phyloP scores from a whole-genome alignment of 2,329 filamentous ascomycete genomes.

The Colletotrichum plurivorum region DNA sequence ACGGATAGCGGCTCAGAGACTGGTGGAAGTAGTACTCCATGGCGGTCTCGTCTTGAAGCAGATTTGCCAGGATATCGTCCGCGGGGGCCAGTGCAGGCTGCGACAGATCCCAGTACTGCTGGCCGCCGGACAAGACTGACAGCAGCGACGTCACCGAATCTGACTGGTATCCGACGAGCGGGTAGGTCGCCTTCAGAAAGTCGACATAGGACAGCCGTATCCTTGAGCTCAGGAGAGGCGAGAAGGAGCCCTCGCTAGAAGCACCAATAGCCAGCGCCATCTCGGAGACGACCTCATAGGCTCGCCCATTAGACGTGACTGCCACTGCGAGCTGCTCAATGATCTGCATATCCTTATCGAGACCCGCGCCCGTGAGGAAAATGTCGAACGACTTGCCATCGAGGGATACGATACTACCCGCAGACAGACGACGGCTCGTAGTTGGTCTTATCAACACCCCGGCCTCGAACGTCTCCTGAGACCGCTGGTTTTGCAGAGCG shows the following conservation, averaged over 20 bases:
- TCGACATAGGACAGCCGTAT: constrained; percentile 78
- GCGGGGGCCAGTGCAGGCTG: constrained; percentile 42
- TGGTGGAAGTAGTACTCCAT: constrained; percentile 74
- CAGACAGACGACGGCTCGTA: constrained; percentile 68
- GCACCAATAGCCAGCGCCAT: constrained; percentile 65
- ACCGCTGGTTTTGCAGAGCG: constrained; percentile 70
- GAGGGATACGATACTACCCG: constrained; percentile 74
- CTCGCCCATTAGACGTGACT: constrained; percentile 64
- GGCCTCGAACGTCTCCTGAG: constrained; percentile 69
- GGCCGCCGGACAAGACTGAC: constrained; percentile 71
- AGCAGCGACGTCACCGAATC: constrained; percentile 79
- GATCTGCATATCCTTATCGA: constrained; percentile 66
- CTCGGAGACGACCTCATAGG: constrained; percentile 67
- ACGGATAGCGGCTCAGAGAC: constrained; percentile 84
- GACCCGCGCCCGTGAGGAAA: constrained; percentile 65
- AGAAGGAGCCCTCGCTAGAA: constrained; percentile 62
- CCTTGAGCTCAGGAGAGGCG: constrained; percentile 71
- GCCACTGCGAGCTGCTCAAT: constrained; percentile 65
- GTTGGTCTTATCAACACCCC: constrained; percentile 56
- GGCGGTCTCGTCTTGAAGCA: constrained; percentile 51
- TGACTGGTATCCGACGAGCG: constrained; percentile 78
- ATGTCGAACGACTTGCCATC: constrained; percentile 72
- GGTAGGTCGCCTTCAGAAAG: constrained; percentile 76
- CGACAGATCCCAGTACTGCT: constrained; percentile 68
- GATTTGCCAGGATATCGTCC: constrained; percentile 29